Evolutionary conservation across 805 yeast species (phyloP), one percentile per base, ranked within the genome.

Genomic region (Starmerella floris): DNA sequence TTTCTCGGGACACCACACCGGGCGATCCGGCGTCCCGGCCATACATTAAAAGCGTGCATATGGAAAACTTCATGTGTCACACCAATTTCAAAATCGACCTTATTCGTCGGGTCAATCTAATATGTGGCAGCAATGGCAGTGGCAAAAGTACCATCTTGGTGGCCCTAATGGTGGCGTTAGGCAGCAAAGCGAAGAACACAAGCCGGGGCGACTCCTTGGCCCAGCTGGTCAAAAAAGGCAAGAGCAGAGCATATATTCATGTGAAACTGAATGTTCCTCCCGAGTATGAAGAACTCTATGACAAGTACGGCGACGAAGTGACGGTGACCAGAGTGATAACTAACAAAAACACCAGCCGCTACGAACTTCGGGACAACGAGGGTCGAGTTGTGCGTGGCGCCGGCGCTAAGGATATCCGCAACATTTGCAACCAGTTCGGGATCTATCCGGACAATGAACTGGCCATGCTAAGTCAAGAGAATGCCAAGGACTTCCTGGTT

Each of bases 381-480:
- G 78, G 79, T 1, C 69, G 64, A 40, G 66, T 67, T 2, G 61
- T 82, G 0, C 73, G 84, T 1, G 66, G 30, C 6, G 38, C 42
- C 9, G 36, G 65, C 15, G 80, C 85, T 1, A 67, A 64, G 15
- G 80, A 77, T 13, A 61, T 91, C 25, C 83, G 76, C 50, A 72
- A 70, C 4, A 77, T 91, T 2, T 62, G 85, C 37, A 76, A 73
- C 50, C 72, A 70, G 49, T 84, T 79, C 56, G 76, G 79, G 35
- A 77, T 88, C 34, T 77, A 83, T 5, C 79, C 91, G 22, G 87
- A 77, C 53, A 91, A 91, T 53, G 95, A 96, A 5, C 74, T 91
- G 73, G 82, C 94, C 2, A 82, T 91, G 55, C 66, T 91, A 39
- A 83, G 94, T 1, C 99, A 91, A 59, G 96, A 91, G 52, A 82